Percentiles rank a stretch among this genome's conserved stretches.
Evolutionary conservation across 1,139 yeast genomes (phyloP).

Genomic region (Candida sp.): DNA sequence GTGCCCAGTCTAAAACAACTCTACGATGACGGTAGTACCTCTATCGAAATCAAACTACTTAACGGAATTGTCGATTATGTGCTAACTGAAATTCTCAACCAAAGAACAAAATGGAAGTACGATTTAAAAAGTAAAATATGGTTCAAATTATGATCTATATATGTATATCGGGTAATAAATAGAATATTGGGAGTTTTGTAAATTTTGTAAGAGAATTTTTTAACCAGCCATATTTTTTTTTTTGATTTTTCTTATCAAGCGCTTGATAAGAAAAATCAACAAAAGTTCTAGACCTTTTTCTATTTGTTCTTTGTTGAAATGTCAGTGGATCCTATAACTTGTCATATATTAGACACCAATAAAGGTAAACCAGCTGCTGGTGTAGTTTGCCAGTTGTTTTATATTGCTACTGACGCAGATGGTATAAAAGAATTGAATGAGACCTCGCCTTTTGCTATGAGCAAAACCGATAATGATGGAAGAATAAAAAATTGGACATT

Average conservation of each 20-base stretch:
- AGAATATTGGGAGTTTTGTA: too few species aligned
- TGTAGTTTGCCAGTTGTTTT: constrained; percentile 59
- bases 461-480: constrained; percentile 75
- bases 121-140: constrained; percentile 9
- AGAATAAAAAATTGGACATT: constrained; percentile 67
- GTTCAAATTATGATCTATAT: not conserved
- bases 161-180: too few species aligned
- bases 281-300: not conserved
- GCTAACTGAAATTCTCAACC: constrained; percentile 14
- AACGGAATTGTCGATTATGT: constrained; percentile 26
- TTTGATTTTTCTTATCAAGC: not conserved
- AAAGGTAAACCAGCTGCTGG: constrained; percentile 73
- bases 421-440: constrained; percentile 14
- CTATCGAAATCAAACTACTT: constrained; percentile 15
- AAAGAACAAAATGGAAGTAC: constrained; percentile 21
- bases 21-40: not conserved
- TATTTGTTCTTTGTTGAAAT: constrained; percentile 8
- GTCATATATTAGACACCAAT: constrained; percentile 87
- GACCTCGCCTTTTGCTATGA: constrained; percentile 51
- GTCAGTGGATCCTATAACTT: constrained; percentile 63
- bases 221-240: too few species aligned
- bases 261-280: not conserved
- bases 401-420: constrained; percentile 26
- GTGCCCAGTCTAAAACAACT: not conserved
- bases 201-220: too few species aligned